Conservation (phyloP, 2,329 filamentous ascomycete species). For the Epichloe festucae region DNA sequence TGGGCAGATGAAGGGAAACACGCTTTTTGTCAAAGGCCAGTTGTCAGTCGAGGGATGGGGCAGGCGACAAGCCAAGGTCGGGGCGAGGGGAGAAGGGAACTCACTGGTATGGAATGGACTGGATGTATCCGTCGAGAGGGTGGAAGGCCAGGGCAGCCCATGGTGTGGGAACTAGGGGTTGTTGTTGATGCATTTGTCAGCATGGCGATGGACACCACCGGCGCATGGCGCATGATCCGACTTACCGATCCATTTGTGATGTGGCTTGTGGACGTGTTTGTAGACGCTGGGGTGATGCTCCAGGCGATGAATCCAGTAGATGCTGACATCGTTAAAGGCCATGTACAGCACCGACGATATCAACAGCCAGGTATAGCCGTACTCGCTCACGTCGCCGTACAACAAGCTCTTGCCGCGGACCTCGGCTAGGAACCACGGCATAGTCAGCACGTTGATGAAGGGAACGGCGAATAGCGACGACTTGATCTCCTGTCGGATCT, state of each 20-base stretch:
- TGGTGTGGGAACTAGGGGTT: slow-evolving; percentile 63
- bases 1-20: slow-evolving; percentile 87
- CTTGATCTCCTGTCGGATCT: slow-evolving; percentile 29
- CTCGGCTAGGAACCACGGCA: slow-evolving; percentile 32
- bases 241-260: slow-evolving; percentile 84
- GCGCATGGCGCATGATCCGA: neutral
- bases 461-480: slow-evolving; percentile 30
- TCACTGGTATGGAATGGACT: slow-evolving; percentile 75
- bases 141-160: slow-evolving; percentile 92
- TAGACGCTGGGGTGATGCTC: slow-evolving; percentile 68
- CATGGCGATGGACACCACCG: neutral
- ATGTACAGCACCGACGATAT: slow-evolving; percentile 27
- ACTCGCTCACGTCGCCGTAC: slow-evolving; percentile 25
- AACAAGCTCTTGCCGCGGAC: slow-evolving; percentile 32
- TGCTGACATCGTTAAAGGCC: slow-evolving; percentile 25
- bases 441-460: slow-evolving; percentile 30
- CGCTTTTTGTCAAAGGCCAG: slow-evolving; percentile 7
- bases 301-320: slow-evolving; percentile 85
- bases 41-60: neutral
- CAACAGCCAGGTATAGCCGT: slow-evolving; percentile 26
- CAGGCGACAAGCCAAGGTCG: no score
- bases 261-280: slow-evolving; percentile 86
- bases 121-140: slow-evolving; percentile 78
- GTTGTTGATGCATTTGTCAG: neutral
- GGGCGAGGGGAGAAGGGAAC: neutral